Evolutionary conservation across 2,329 filamentous ascomycete species (phyloP).

Genomic region (Colletotrichum neosansevieriae): DNA sequence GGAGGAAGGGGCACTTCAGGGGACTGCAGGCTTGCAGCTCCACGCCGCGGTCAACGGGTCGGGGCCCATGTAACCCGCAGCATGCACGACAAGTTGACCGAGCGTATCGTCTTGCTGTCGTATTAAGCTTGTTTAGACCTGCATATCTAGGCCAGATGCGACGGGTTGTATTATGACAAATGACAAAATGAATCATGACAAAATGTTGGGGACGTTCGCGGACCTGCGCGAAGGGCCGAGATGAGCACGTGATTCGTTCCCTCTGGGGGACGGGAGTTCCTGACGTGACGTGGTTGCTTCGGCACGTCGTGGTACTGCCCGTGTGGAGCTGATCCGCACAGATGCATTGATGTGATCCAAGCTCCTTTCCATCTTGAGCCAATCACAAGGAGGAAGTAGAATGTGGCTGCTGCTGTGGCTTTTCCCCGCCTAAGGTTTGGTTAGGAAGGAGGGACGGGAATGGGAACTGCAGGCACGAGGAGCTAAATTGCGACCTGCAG

Average conservation of each 20-base stretch:
- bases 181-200: too few species aligned
- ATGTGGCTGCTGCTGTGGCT: not conserved
- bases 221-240: not conserved
- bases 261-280: not conserved
- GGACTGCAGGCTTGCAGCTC: not conserved
- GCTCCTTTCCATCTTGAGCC: not conserved
- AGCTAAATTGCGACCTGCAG: conserved; percentile 20
- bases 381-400: too few species aligned
- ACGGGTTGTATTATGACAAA: not conserved
- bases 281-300: too few species aligned
- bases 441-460: not conserved
- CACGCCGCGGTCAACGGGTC: not conserved
- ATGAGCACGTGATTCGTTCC: conserved; percentile 3
- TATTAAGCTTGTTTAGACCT: not conserved
- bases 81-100: too few species aligned
- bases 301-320: too few species aligned
- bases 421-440: not conserved
- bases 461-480: conserved; percentile 13
- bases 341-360: not conserved
- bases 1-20: not conserved
- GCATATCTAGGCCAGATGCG: not conserved
- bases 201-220: too few species aligned
- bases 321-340: not conserved
- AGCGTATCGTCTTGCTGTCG: too few species aligned
- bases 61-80: too few species aligned